Conservation (phyloP, 768 basidiomycete genomes). For the Mycena amicta region DNA sequence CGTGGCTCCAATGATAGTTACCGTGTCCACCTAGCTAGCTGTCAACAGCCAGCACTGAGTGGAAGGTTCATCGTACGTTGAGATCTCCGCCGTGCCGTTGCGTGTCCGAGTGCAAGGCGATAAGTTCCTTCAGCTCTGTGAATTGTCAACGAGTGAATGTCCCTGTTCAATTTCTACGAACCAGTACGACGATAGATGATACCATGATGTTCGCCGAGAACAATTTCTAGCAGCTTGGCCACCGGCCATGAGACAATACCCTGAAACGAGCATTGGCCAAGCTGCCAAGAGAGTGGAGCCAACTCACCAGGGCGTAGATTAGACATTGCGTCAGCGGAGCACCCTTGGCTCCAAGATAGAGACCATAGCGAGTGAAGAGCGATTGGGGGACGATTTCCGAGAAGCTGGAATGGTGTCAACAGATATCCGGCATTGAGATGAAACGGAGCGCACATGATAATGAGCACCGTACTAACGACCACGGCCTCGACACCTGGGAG, state of each 20-base stretch:
- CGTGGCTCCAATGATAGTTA: conserved; percentile 87
- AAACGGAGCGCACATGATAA: conserved; percentile 69
- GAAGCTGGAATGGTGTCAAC: conserved; percentile 53
- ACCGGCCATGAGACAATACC: conserved; percentile 82
- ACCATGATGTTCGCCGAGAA: conserved; percentile 83
- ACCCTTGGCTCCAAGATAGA: conserved; percentile 87
- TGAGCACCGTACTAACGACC: conserved; percentile 79
- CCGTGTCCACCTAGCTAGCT: conserved; percentile 60
- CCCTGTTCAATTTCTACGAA: conserved; percentile 22
- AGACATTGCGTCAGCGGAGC: conserved; percentile 66
- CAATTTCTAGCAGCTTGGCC: conserved; percentile 77
- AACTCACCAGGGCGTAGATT: conserved; percentile 67
- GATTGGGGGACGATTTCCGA: conserved; percentile 92
- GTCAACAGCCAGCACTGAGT: background rate
- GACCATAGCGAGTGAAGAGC: conserved; percentile 85
- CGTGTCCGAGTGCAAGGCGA: conserved; percentile 80
- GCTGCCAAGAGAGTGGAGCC: background rate
- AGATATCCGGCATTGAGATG: background rate
- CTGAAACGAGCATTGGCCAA: conserved; percentile 37
- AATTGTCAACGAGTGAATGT: background rate
- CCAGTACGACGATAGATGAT: conserved; percentile 85
- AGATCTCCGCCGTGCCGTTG: conserved; percentile 80
- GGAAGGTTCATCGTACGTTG: conserved; percentile 37
- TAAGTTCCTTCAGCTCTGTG: conserved; percentile 85
- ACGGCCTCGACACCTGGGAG: conserved; percentile 56